Evolutionary conservation across 345 rosid genomes (phyloP).

Genomic region (Heritiera fomes): DNA sequence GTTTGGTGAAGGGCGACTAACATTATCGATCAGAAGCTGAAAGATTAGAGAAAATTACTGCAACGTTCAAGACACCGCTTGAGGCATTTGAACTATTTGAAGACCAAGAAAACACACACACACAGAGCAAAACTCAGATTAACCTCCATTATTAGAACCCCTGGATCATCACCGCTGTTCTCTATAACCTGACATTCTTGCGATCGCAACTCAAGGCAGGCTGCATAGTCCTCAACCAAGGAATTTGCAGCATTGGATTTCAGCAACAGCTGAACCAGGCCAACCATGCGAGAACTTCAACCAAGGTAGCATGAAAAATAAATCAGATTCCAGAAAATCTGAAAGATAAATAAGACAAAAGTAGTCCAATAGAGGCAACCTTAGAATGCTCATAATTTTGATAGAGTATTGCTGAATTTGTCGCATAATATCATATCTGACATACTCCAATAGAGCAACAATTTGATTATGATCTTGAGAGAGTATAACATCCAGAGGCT

Average conservation of each 20-base stretch:
- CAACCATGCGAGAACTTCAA: constrained; percentile 83
- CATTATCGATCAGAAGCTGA: constrained; percentile 85
- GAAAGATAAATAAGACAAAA: constrained; percentile 15
- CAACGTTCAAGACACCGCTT: neutral
- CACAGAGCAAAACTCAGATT: constrained; percentile 12
- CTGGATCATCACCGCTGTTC: constrained; percentile 72
- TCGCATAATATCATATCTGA: constrained; percentile 82
- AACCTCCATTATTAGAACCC: constrained; percentile 92
- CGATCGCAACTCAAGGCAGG: constrained; percentile 81
- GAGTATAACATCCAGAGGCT: constrained; percentile 93
- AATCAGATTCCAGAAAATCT: constrained; percentile 16
- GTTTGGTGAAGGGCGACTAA: constrained; percentile 89
- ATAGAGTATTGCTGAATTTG: constrained; percentile 81
- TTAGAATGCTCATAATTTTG: constrained; percentile 83
- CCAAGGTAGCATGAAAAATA: constrained; percentile 22
- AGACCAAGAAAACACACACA: neutral
- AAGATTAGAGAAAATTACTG: constrained; percentile 20
- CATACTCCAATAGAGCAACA: constrained; percentile 79
- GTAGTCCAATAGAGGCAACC: constrained; percentile 37
- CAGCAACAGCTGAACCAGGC: constrained; percentile 78
- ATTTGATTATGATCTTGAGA: constrained; percentile 91
- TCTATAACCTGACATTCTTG: constrained; percentile 75
- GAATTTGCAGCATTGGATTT: constrained; percentile 69
- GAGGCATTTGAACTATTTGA: constrained; percentile 9
- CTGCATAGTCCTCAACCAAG: constrained; percentile 85